Percentiles rank a stretch among this genome's conserved stretches.
These are phyloP conservation scores for Brassica rapa DNA, from an alignment of 345 rosid species.

Conservation along the genomic window DNA sequence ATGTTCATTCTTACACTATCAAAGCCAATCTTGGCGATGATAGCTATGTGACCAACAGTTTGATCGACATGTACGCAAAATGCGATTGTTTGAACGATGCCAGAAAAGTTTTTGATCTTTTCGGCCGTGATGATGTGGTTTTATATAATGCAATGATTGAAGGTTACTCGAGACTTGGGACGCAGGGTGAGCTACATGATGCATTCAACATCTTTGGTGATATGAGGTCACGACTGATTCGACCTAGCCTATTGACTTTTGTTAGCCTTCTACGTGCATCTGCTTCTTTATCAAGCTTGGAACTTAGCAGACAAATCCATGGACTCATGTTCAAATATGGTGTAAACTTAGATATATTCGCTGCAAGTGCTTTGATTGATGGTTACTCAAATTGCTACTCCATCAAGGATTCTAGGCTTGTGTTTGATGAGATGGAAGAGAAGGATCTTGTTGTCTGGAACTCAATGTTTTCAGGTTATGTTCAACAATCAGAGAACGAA, in stretches of 20 bases:
- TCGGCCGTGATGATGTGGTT: conserved; percentile 49
- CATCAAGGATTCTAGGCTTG: conserved; percentile 55
- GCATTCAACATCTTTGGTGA: conserved; percentile 55
- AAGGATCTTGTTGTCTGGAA: conserved; percentile 85
- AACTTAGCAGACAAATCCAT: conserved; percentile 67
- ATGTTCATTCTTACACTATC: conserved; percentile 65
- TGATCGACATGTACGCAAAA: conserved; percentile 78
- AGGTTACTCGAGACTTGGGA: conserved; percentile 69
- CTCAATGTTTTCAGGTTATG: conserved; percentile 67
- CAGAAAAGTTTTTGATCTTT: conserved; percentile 55
- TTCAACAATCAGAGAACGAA: conserved; percentile 61
- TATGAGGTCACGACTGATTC: conserved; percentile 54
- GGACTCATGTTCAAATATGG: conserved; percentile 62
- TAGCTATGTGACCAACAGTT: conserved; percentile 57
- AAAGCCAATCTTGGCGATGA: conserved; percentile 61
- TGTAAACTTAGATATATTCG: conserved; percentile 46
- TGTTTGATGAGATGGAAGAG: conserved; percentile 62
- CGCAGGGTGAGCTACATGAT: conserved; percentile 46
- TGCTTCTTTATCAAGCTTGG: conserved; percentile 50
- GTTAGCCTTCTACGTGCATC: conserved; percentile 75
- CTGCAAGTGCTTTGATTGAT: conserved; percentile 67
- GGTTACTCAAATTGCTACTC: conserved; percentile 64
- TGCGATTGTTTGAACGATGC: conserved; percentile 57
- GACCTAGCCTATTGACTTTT: conserved; percentile 68
- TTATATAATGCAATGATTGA: conserved; percentile 73